Percentiles rank a stretch among this genome's conserved stretches.
These are phyloP conservation scores for Zanthoxylum bungeanum DNA, from an alignment of 345 rosid genomes.

Conservation along the genomic window DNA sequence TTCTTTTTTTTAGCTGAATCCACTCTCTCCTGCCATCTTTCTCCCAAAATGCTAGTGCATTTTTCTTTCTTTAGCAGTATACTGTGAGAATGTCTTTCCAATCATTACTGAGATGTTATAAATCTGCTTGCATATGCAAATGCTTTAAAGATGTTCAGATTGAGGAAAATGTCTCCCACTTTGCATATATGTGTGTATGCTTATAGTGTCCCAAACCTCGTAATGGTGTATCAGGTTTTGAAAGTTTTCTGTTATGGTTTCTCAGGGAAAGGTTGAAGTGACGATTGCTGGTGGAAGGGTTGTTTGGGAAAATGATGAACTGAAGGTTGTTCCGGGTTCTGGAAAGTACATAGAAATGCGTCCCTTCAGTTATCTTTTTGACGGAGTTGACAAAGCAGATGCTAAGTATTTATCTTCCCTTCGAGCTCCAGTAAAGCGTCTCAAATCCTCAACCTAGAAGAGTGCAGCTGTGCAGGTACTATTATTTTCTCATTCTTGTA, in stretches of 20 bases:
- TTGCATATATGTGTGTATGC: background rate
- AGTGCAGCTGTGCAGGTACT: conserved; percentile 8
- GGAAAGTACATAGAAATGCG: conserved; percentile 76
- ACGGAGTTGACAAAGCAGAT: conserved; percentile 76
- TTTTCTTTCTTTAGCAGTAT: background rate
- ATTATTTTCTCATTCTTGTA: background rate
- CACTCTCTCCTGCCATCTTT: background rate
- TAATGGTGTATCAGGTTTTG: conserved; percentile 2
- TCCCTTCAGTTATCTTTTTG: conserved; percentile 75
- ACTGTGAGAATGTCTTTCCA: background rate
- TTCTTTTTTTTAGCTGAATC: background rate
- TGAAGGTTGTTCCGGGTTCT: conserved; percentile 65
- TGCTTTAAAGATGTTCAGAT: background rate
- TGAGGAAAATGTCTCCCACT: background rate
- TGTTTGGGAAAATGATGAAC: conserved; percentile 78
- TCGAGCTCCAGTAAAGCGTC: conserved; percentile 74
- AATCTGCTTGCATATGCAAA: background rate
- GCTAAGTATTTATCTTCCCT: conserved; percentile 70
- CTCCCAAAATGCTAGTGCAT: background rate
- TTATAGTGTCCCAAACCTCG: background rate
- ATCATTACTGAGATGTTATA: background rate
- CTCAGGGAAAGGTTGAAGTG: conserved; percentile 92
- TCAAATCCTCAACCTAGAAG: conserved; percentile 33
- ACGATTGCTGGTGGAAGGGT: conserved; percentile 85
- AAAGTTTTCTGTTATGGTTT: conserved; percentile 10